Evolutionary conservation across 2,329 filamentous ascomycete genomes (phyloP), one percentile per base, ranked within the genome.

Genomic region (Spiromastix sp.): DNA sequence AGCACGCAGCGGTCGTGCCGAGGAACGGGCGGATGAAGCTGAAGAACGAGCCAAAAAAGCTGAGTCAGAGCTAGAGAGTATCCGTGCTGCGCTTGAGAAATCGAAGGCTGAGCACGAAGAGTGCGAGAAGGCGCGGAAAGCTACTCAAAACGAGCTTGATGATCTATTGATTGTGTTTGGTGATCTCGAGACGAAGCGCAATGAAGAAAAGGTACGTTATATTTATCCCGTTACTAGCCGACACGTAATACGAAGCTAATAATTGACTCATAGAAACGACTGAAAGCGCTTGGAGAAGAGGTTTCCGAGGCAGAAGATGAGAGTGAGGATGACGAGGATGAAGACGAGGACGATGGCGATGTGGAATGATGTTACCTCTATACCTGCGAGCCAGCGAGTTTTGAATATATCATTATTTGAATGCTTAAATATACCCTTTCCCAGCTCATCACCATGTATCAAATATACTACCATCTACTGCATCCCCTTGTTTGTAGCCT

Each of bases 121-220:
- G 43, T 78, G 73, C 42, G 74, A 78, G 45, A 70, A 75, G 40
- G 76, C 80, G 39, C 76, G 72, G 37, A 68, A 75, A 41, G 61
- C 71, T 2, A 70, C 71, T 4, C 83, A 89, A 52, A 69, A 73
- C 2, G 84, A 91, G 56, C 66, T 89, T 30, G 84, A 91, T 46
- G 84, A 91, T 55, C 66, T 89, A 36, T 63, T 91, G 22, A 81
- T 89, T 63, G 79, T 91, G 4, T 85, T 87, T 57, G 77, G 75
- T 10, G 84, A 91, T 51, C 53, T 86, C 12, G 84, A 91, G 57
- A 81, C 85, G 36, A 89, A 87, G 61, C 67, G 77, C 32, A 69
- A 71, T 27, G 76, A 74, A 47, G 85, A 89, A 52, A 89, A 84
- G 70, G 80, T 81, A 60, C 45, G 69, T 54, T 38, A 36, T 24